Evolutionary conservation across 2,329 filamentous ascomycete species (phyloP), one percentile per base, ranked within the genome.

Genomic region (Ramichloridium luteum): DNA sequence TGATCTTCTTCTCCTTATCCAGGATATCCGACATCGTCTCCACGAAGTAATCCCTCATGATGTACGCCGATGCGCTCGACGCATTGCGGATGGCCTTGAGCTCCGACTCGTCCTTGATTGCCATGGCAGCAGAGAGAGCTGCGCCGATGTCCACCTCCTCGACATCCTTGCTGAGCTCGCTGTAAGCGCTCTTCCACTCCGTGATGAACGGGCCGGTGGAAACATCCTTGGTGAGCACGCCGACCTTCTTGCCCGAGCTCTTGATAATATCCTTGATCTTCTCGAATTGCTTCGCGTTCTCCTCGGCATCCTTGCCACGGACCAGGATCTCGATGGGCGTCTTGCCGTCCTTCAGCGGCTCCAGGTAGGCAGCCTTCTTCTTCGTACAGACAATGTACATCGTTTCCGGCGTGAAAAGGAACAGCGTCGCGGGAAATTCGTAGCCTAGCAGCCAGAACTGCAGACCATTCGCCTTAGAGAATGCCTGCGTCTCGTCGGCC

Each of bases 371-470:
- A 15, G 90, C 88, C 74, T 98, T 98, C 64, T 98, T 98, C 37
- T 83, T 79, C 4, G 90, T 98, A 5, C 90, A 98, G 44, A 98
- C 76, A 37, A 96, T 79, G 61, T 90, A 92, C 48, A 96, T 68
- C 28, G 76, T 75, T 39, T 96, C 90, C 39, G 77, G 65, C 1
- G 88, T 96, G 56, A 98, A 77, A 31, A 98, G 70, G 67, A 98
- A 84, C 42, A 98, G 67, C 0, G 90, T 98, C 23, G 88, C 86
- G 18, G 90, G 90, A 53, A 98, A 98, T 58, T 98, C 90, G 67
- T 98, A 98, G 50, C 90, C 90, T 40, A 98, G 73, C 34, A 98
- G 70, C 92, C 92, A 98, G 61, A 96, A 93, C 65, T 96, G 90
- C 60, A 94, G 79, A 13, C 90, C 85, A 58, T 93, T 93, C 53